A percentile compares a stretch with the other conserved stretches of the same genome.
Conservation (phyloP, 768 basidiomycete genomes). For the Mycena indigotica region DNA sequence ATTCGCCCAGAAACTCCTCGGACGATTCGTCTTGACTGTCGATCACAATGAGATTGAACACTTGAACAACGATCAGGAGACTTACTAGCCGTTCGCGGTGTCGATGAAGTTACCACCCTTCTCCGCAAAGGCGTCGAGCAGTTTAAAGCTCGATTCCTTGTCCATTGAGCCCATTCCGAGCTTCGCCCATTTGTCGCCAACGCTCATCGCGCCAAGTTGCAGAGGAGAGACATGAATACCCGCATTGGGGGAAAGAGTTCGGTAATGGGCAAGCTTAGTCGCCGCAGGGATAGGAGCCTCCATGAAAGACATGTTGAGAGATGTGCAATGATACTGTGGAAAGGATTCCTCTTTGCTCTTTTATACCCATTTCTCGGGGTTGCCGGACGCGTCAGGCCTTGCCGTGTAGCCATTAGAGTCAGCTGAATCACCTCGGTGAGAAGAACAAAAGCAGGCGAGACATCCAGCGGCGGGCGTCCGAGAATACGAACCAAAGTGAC, state of each 20-base stretch:
- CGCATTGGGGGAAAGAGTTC: conserved; percentile 29
- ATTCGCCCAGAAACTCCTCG: neutral
- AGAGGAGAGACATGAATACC: conserved; percentile 40
- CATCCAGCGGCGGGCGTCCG: neutral
- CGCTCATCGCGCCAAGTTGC: conserved; percentile 39
- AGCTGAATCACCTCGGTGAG: neutral
- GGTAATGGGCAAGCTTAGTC: conserved; percentile 25
- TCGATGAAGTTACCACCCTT: conserved; percentile 48
- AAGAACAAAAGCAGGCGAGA: neutral
- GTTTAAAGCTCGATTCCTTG: conserved; percentile 41
- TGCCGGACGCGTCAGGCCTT: neutral
- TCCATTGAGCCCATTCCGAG: conserved; percentile 33
- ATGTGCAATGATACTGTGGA: neutral
- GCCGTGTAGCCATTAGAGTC: neutral
- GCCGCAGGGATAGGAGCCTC: conserved; percentile 23
- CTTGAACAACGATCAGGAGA: neutral
- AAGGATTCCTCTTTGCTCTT: neutral
- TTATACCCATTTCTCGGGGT: neutral
- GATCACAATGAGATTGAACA: neutral
- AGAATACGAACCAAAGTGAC: neutral
- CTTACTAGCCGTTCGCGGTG: conserved; percentile 43
- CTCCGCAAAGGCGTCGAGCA: conserved; percentile 42
- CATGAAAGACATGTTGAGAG: neutral
- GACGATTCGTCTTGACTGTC: conserved; percentile 2
- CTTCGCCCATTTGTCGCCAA: conserved; percentile 34